These are phyloP conservation scores for Pontederia crassipes DNA, from an alignment of 176 grass and related monocot species.

Conservation along the genomic window DNA sequence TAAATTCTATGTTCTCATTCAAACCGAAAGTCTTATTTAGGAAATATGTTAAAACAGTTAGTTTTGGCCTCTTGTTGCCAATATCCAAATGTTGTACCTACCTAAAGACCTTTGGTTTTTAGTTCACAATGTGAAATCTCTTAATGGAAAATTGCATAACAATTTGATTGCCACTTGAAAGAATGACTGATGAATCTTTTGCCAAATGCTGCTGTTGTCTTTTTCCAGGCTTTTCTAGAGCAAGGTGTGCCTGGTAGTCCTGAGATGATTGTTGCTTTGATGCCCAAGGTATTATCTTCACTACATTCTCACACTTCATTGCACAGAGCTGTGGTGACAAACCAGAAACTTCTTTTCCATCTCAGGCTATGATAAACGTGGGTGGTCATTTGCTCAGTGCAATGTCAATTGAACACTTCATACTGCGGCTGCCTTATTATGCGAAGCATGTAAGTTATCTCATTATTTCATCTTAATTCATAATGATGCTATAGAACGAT, in stretches of 20 bases:
- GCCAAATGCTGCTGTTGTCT: neutral
- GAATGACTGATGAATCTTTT: neutral
- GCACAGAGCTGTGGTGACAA: neutral
- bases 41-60: too few relatives aligned
- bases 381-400: conserved; percentile 73
- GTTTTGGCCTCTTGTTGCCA: too few relatives aligned
- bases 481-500: neutral
- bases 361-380: conserved; percentile 66
- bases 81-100: too few relatives aligned
- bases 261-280: conserved; percentile 66
- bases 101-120: too few relatives aligned
- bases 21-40: too few relatives aligned
- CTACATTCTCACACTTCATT: neutral
- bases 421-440: conserved; percentile 65
- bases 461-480: conserved; percentile 1
- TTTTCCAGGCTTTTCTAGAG: conserved; percentile 74
- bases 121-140: too few relatives aligned
- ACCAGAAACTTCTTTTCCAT: conserved; percentile 5
- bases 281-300: conserved; percentile 56
- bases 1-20: too few relatives aligned
- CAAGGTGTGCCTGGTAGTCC: conserved; percentile 80
- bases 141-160: too few relatives aligned
- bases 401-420: conserved; percentile 97
- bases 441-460: conserved; percentile 45
- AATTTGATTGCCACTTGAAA: neutral